Base-by-base conservation (phyloP, 2,329 filamentous ascomycete genomes). In the Dryadomyces quercus-mongolicae region DNA sequence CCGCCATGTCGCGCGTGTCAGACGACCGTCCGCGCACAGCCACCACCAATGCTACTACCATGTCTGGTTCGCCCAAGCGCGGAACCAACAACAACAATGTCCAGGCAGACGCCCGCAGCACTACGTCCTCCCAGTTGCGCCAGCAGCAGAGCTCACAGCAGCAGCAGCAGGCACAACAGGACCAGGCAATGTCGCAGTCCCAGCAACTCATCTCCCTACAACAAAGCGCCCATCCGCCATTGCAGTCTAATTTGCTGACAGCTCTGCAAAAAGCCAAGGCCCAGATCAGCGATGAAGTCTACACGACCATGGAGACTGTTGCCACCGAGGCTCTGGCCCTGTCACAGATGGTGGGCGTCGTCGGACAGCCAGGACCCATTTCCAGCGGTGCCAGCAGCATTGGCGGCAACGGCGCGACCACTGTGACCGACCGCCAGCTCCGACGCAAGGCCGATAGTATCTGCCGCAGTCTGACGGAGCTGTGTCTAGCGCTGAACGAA, bases 371-470 rank as follows among this genome's bases (percentile, higher is more conserved):
- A 1, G 80, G 81, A 0, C 81, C 82, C 0, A 84, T 85, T 47
- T 84, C 84, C 0, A 83, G 84, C 56, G 81, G 78, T 46, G 79
- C 80, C 13, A 84, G 83, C 62, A 73, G 77, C 51, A 78, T 84
- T 55, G 80, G 84, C 34, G 69, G 71, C 38, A 68, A 70, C 51
- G 58, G 63, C 49, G 62, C 64, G 22, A 68, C 71, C 13, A 74
- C 73, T 1, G 70, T 83, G 12, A 84, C 87, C 1, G 92, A 98
- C 65, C 82, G 93, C 51, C 88, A 95, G 65, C 75, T 95, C 16
- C 82, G 90, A 50, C 82, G 92, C 58, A 96, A 95, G 68, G 88
- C 89, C 31, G 92, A 98, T 65, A 90, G 86, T 64, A 82, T 98
- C 65, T 97, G 93, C 66, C 85, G 92, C 53, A 93, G 87, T 63